A percentile compares a stretch with the other conserved stretches of the same genome.
Conservation (phyloP, 108 stramenopile species). For the Cylindrotheca fusiformis region DNA sequence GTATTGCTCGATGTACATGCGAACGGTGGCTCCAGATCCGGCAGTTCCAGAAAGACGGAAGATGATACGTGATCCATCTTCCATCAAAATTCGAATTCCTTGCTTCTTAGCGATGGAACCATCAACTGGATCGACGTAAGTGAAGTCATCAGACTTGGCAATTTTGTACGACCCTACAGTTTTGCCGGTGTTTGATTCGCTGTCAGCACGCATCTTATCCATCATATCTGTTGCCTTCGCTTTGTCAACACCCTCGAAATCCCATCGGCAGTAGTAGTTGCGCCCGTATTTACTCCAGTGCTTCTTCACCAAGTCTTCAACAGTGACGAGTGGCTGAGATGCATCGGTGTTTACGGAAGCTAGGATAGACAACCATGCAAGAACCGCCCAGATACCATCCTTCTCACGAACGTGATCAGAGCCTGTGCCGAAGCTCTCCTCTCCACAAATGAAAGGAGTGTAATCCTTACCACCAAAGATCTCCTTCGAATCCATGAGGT, state of each 20-base stretch:
- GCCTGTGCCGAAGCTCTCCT: slow-evolving; percentile 99
- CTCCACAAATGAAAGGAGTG: slow-evolving; percentile 99
- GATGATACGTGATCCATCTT: slow-evolving; percentile 94
- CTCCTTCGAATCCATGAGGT: slow-evolving; percentile 98
- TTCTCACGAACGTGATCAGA: slow-evolving; percentile 99
- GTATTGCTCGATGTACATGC: slow-evolving; percentile 99
- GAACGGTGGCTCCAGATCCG: slow-evolving; percentile 97
- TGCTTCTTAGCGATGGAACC: slow-evolving; percentile 88
- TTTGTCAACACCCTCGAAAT: slow-evolving; percentile 96
- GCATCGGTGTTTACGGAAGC: slow-evolving; percentile 82
- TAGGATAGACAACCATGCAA: slow-evolving; percentile 97
- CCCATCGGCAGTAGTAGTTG: slow-evolving; percentile 99
- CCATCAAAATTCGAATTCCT: slow-evolving; percentile 94
- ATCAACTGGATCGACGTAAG: slow-evolving; percentile 96
- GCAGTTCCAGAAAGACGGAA: slow-evolving; percentile 99
- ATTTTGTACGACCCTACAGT: slow-evolving; percentile 83
- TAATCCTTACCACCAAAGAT: slow-evolving; percentile 89
- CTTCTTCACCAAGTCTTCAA: slow-evolving; percentile 92
- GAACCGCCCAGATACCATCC: slow-evolving; percentile 99
- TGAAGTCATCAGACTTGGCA: slow-evolving; percentile 93
- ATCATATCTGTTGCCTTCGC: slow-evolving; percentile 87
- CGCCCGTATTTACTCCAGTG: slow-evolving; percentile 98
- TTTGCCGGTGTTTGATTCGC: slow-evolving; percentile 66
- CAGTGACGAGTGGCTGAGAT: slow-evolving; percentile 83
- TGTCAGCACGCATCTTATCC: slow-evolving; percentile 87